phyloP scores from a whole-genome alignment of 2,329 filamentous ascomycete genomes.

The Ophiocordyceps camponoti-floridani region DNA sequence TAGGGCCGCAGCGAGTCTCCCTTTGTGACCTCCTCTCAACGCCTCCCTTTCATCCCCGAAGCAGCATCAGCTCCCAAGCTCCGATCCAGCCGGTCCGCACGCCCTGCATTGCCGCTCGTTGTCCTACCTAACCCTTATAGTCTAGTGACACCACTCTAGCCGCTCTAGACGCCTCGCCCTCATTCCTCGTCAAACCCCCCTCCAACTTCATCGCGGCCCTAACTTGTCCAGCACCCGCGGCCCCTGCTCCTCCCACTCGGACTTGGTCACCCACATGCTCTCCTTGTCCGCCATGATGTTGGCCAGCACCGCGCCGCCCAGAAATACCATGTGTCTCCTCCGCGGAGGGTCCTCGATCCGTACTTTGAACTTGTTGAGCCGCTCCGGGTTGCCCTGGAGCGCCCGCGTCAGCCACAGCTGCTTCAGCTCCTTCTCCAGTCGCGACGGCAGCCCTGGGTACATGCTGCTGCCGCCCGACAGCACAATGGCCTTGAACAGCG shows the following conservation, averaged over 20 bases:
- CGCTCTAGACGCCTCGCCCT: background rate
- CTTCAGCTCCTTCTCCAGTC: constrained; percentile 96
- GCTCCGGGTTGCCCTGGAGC: constrained; percentile 77
- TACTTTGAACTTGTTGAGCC: constrained; percentile 97
- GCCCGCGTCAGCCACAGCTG: constrained; percentile 94
- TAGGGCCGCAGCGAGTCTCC: too few species aligned
- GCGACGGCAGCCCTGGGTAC: constrained; percentile 90
- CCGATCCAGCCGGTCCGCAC: too few species aligned
- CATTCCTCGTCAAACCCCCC: background rate
- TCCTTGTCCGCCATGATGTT: constrained; percentile 99
- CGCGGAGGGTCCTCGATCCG: constrained; percentile 94
- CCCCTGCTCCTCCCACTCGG: constrained; percentile 93
- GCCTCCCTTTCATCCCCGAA: too few species aligned
- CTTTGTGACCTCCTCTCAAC: too few species aligned
- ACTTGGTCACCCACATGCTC: constrained; percentile 96
- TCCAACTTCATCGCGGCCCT: constrained; percentile 51
- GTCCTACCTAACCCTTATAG: too few species aligned
- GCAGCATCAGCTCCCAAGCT: too few species aligned
- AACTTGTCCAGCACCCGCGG: constrained; percentile 74
- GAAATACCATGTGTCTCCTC: constrained; percentile 97
- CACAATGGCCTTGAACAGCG: constrained; percentile 93
- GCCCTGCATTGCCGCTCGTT: too few species aligned
- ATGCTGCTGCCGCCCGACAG: constrained; percentile 95
- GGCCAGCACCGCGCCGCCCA: constrained; percentile 87
- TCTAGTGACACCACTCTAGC: too few species aligned